Base-by-base conservation (phyloP, 768 basidiomycete genomes). In the Suillus placidus region DNA sequence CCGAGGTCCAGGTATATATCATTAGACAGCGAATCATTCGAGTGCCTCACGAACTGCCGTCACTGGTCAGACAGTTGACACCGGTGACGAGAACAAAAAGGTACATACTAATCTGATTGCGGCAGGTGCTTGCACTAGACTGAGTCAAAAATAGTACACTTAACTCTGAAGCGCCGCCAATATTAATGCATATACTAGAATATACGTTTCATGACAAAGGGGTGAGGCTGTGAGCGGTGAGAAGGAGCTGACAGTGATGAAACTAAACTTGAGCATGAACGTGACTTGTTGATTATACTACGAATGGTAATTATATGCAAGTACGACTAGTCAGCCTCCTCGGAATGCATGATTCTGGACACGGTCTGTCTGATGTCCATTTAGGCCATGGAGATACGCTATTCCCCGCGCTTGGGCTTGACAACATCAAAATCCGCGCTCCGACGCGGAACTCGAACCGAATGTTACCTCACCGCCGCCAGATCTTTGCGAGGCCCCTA, bases 401-500 rank as follows among this genome's bases (percentile, higher is more conserved):
- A 40, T 51, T 52, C 61, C 49, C 49, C 32, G 47, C 18, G 47
- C 23, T 65, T 37, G 30, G 7, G 42, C 62, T 63, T 57, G n/a
- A n/a, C n/a, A n/a, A n/a, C n/a, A n/a, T n/a, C n/a, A 16, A 37
- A 56, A 37, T 26, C 57, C 38, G 38, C 38, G 26, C 64, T 61
- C 49, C 14, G 58, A 61, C 52, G 62, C 63, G 34, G 64, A 64
- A 58, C 35, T 30, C 47, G 13, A 45, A 60, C 49, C 35, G 30
- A 63, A 61, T 37, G 58, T 26, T 57, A 16, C 60, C 34, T 55
- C n/a, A 18, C 32, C 70, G 6, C 35, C 6, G 6, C 26, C 6
- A 69, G 71, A 69, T 66, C 64, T 60, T 60, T 54, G 23, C 54
- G 3, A 45, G 43, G 58, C 49, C 34, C 47, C 55, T 56, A 66